Percentiles rank a stretch among this genome's conserved stretches.
Evolutionary conservation across 345 rosid genomes (phyloP).

Genomic region (Viola odorata): DNA sequence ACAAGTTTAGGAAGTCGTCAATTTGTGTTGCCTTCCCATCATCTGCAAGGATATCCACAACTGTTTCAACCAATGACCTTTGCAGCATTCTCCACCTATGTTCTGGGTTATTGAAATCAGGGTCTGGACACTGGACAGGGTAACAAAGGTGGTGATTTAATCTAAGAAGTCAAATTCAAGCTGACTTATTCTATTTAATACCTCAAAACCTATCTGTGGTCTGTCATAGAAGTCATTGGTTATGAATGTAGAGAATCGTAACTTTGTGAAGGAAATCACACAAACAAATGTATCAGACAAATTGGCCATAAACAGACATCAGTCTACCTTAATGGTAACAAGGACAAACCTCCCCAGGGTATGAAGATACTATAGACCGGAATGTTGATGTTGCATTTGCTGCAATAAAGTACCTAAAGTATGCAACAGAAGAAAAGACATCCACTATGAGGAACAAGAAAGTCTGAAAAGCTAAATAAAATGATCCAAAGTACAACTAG

Average conservation of each 20-base stretch:
- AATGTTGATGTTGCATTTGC: constrained; percentile 64
- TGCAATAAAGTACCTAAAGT: constrained; percentile 45
- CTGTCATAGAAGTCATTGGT: too few species aligned
- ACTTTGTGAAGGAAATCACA: neutral
- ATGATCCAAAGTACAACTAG: neutral
- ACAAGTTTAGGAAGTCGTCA: neutral
- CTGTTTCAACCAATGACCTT: constrained; percentile 55
- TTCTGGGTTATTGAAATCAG: constrained; percentile 57
- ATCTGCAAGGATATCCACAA: constrained; percentile 43
- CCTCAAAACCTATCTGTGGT: too few species aligned
- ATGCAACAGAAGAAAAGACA: neutral
- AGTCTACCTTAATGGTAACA: constrained; percentile 52
- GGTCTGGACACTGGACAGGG: constrained; percentile 58
- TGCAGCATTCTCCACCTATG: constrained; percentile 69
- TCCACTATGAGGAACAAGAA: neutral
- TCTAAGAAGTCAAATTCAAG: too few species aligned
- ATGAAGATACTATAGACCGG: constrained; percentile 47
- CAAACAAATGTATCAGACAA: neutral
- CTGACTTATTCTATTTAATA: too few species aligned
- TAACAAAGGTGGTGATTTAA: neutral
- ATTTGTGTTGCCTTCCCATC: constrained; percentile 46
- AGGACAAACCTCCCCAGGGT: constrained; percentile 52
- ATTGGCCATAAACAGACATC: neutral
- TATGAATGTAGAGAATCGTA: too few species aligned
- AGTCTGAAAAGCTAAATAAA: neutral